These are phyloP conservation scores for Spathaspora girioi DNA, from an alignment of 805 yeast genomes.

Conservation along the genomic window DNA sequence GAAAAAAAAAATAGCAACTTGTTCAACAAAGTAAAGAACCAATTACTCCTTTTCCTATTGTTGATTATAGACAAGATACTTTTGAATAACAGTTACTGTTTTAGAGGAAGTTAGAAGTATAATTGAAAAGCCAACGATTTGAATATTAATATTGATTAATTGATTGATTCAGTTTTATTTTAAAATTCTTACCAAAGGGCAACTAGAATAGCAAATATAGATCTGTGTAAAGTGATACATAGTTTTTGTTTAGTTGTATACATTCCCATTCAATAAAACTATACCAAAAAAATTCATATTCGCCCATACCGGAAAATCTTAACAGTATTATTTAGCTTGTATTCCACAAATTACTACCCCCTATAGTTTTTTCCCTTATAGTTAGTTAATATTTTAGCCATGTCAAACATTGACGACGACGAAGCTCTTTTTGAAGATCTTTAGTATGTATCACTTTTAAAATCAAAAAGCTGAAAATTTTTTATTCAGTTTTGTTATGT, in stretches of 20 bases:
- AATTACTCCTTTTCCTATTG: neutral
- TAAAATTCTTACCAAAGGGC: neutral
- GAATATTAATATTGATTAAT: neutral
- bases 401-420: slow-evolving; percentile 71
- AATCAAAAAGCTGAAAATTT: neutral
- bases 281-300: slow-evolving; percentile 1
- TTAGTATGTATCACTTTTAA: slow-evolving; percentile 32
- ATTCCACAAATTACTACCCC: neutral
- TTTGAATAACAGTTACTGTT: neutral
- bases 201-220: neutral
- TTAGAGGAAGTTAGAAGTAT: neutral
- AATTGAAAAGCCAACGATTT: neutral
- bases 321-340: neutral
- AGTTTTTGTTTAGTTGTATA: slow-evolving; percentile 17
- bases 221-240: slow-evolving; percentile 1
- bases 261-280: slow-evolving; percentile 11
- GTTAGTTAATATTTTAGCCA: slow-evolving; percentile 9
- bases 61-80: neutral
- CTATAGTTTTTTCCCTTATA: neutral
- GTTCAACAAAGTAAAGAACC: neutral
- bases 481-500: neutral
- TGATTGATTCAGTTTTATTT: neutral
- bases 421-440: slow-evolving; percentile 93
- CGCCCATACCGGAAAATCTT: neutral
- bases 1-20: neutral